Evolutionary conservation across 768 basidiomycete species (phyloP).

Genomic region (Lepiota subincarnata): DNA sequence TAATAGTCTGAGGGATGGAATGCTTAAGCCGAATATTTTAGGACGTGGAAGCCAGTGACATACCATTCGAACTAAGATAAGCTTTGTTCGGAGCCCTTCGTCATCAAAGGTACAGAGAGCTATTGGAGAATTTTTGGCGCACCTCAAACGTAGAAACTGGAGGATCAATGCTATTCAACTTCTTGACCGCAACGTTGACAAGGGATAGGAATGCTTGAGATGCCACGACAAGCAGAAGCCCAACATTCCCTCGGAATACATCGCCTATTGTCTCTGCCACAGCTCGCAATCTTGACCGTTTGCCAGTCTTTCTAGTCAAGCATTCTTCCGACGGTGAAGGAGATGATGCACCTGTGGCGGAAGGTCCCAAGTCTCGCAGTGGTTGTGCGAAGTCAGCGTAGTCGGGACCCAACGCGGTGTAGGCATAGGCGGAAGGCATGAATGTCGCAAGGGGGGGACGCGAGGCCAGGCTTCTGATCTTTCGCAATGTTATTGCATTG

Average conservation of each 20-base stretch:
- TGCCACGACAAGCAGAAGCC: conserved; percentile 17
- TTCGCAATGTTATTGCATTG: too few relatives aligned
- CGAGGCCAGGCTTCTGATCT: too few relatives aligned
- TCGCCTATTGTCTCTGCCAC: background rate
- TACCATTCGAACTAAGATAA: conserved; percentile 17
- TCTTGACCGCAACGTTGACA: conserved; percentile 21
- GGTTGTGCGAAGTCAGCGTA: conserved; percentile 9
- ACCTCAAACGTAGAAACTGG: conserved; percentile 21
- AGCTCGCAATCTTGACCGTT: background rate
- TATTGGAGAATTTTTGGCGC: background rate
- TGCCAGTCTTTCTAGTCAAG: background rate
- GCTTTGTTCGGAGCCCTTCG: background rate
- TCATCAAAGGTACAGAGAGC: background rate
- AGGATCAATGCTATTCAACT: conserved; percentile 20
- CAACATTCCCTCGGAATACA: conserved; percentile 13
- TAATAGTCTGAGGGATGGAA: conserved; percentile 9
- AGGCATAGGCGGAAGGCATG: conserved; percentile 9
- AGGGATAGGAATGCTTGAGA: conserved; percentile 20
- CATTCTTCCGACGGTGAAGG: too few relatives aligned
- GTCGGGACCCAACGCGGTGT: conserved; percentile 8
- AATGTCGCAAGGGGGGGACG: background rate
- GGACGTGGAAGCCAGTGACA: background rate
- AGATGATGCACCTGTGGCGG: background rate
- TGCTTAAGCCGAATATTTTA: background rate
- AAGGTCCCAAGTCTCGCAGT: background rate